A percentile compares a stretch with the other conserved stretches of the same genome.
phyloP scores from a whole-genome alignment of 1,284 basidiomycete genomes.

The Ustilago crameri region DNA sequence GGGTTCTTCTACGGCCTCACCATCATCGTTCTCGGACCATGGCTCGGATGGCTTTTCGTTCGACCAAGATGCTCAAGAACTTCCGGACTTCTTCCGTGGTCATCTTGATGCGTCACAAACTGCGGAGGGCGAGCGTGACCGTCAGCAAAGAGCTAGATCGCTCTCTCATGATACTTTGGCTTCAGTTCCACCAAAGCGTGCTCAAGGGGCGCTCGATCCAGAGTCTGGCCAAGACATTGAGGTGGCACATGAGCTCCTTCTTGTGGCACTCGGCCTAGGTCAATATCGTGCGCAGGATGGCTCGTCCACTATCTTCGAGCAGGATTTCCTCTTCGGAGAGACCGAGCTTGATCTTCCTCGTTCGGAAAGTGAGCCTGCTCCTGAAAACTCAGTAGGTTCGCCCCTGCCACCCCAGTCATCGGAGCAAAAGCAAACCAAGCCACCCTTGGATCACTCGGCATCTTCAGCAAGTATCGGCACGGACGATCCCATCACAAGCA shows the following conservation, averaged over 20 bases:
- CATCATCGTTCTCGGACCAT: constrained; percentile 14
- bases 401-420: constrained; percentile 1
- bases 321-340: constrained; percentile 56
- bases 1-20: constrained; percentile 9
- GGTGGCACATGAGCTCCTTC: constrained; percentile 55
- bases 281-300: constrained; percentile 60
- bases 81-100: constrained; percentile 33
- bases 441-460: background rate
- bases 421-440: background rate
- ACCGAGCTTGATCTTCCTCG: constrained; percentile 29
- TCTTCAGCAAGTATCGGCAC: background rate
- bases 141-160: constrained; percentile 16
- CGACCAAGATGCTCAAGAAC: constrained; percentile 52
- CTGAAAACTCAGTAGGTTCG: background rate
- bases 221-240: constrained; percentile 45
- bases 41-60: constrained; percentile 40
- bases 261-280: constrained; percentile 59
- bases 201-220: constrained; percentile 40
- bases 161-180: constrained; percentile 17
- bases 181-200: constrained; percentile 15
- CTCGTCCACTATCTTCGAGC: constrained; percentile 55
- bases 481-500: constrained; percentile 14
- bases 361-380: background rate
- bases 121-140: constrained; percentile 11
- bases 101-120: background rate